These are phyloP conservation scores for Brassica cretica DNA, from an alignment of 345 rosid species.

Conservation along the genomic window DNA sequence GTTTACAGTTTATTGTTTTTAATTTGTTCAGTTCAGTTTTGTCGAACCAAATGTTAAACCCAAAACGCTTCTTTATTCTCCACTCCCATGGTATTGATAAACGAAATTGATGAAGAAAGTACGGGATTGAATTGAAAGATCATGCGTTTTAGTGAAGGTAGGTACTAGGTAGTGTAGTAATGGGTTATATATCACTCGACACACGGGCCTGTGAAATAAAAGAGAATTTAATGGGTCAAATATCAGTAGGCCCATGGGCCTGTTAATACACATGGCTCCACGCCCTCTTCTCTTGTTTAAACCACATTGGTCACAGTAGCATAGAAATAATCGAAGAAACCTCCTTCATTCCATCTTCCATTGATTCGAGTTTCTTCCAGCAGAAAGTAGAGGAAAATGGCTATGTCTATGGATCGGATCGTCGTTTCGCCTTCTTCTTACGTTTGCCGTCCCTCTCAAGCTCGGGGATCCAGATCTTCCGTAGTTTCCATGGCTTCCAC, in stretches of 20 bases:
- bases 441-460: constrained; percentile 32
- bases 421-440: constrained; percentile 35
- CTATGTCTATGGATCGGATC: constrained; percentile 44
- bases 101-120: background rate
- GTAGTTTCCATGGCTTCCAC: constrained; percentile 56
- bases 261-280: constrained; percentile 1
- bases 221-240: background rate
- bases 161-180: no score
- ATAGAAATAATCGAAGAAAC: constrained; percentile 33
- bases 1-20: background rate
- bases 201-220: constrained; percentile 16
- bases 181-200: background rate
- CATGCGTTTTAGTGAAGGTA: background rate
- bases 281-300: background rate
- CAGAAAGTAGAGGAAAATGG: constrained; percentile 38
- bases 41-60: background rate
- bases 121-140: background rate
- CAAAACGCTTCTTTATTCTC: background rate
- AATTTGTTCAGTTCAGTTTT: background rate
- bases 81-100: background rate
- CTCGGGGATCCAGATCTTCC: constrained; percentile 42
- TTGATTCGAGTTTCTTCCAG: background rate
- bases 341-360: background rate
- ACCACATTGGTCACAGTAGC: constrained; percentile 19
- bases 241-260: background rate